Conservation (phyloP, 225 moss, liverwort and hornwort genomes). For the Marchantia paleacea region DNA sequence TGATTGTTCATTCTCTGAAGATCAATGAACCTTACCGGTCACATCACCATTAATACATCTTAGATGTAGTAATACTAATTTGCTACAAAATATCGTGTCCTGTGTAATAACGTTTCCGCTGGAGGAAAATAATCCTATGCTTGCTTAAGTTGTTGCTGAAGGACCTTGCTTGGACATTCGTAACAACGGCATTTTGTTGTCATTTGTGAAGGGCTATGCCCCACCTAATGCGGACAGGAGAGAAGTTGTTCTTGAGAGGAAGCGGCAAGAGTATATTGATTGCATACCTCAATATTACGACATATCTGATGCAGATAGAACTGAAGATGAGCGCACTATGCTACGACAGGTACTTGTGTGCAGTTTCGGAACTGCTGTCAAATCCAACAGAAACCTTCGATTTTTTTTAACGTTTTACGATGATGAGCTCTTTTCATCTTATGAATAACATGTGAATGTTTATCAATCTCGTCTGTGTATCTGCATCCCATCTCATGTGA, state of each 20-base stretch:
- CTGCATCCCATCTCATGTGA: too few relatives aligned
- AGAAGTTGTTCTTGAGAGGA: constrained; percentile 81
- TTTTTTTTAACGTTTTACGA: too few relatives aligned
- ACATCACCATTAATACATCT: too few relatives aligned
- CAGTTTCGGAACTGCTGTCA: neutral
- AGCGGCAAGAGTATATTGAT: constrained; percentile 94
- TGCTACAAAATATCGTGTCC: too few relatives aligned
- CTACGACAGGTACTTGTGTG: constrained; percentile 65
- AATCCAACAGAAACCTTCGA: too few relatives aligned
- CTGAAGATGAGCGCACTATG: constrained; percentile 95
- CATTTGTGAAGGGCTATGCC: constrained; percentile 74
- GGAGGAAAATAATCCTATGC: neutral
- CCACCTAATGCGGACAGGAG: constrained; percentile 98
- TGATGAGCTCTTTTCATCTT: too few relatives aligned
- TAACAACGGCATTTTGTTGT: neutral
- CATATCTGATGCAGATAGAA: constrained; percentile 84
- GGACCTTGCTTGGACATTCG: neutral
- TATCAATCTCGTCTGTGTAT: too few relatives aligned
- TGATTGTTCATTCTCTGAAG: too few relatives aligned
- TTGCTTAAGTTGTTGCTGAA: neutral
- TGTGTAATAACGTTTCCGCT: too few relatives aligned
- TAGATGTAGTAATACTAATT: too few relatives aligned
- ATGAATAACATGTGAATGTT: too few relatives aligned
- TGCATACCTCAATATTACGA: constrained; percentile 94
- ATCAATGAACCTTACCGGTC: too few relatives aligned